Conservation (phyloP, 768 basidiomycete genomes). For the Boletus rufocinnamomeus region DNA sequence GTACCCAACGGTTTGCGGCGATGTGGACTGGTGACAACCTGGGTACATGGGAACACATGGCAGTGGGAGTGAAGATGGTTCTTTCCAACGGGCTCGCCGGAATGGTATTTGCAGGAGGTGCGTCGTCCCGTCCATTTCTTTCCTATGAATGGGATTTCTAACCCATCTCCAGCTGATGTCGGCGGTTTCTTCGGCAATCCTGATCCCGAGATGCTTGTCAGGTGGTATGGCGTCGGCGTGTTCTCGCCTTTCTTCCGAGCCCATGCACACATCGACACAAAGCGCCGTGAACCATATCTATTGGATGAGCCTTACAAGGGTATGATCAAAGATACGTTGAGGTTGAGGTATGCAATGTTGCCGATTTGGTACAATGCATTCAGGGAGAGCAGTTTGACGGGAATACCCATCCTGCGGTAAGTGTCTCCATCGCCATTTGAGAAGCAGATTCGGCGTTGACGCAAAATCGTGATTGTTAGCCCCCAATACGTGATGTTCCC, state of each 20-base stretch:
- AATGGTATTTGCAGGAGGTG: conserved; percentile 90
- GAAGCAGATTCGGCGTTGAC: background rate
- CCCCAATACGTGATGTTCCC: conserved; percentile 98
- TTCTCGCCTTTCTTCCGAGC: conserved; percentile 99
- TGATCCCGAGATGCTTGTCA: conserved; percentile 87
- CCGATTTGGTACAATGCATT: conserved; percentile 99
- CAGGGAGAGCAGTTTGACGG: conserved; percentile 79
- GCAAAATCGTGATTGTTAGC: conserved; percentile 40
- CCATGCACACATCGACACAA: conserved; percentile 97
- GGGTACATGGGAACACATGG: conserved; percentile 98
- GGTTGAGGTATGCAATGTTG: conserved; percentile 82
- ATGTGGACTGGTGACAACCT: conserved; percentile 99
- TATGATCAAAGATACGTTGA: conserved; percentile 75
- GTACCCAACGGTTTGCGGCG: conserved; percentile 93
- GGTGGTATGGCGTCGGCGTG: conserved; percentile 96
- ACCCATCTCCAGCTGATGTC: conserved; percentile 77
- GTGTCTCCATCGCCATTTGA: conserved; percentile 14
- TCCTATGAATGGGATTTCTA: background rate
- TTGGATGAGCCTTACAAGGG: conserved; percentile 87
- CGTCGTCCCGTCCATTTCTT: conserved; percentile 33
- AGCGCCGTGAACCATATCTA: conserved; percentile 94
- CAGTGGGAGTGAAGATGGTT: conserved; percentile 91
- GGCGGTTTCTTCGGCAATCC: conserved; percentile 99
- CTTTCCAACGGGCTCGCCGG: conserved; percentile 86
- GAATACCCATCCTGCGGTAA: conserved; percentile 81